Evolutionary conservation across 441 rosid genomes (phyloP).

Genomic region (Populus hybrid): DNA sequence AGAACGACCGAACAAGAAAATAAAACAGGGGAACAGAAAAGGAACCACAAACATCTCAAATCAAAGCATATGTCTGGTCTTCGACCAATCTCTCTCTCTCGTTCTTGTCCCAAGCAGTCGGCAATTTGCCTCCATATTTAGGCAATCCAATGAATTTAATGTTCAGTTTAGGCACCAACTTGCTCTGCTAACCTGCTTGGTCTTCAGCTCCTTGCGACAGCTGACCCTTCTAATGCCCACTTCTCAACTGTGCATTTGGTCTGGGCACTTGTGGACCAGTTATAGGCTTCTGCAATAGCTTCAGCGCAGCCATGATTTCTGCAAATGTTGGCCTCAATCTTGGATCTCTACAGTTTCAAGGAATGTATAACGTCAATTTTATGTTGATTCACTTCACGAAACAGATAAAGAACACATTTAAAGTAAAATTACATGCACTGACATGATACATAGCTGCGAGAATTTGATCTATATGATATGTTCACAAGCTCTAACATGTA

Average conservation of each 20-base stretch:
- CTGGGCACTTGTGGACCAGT: conserved; percentile 49
- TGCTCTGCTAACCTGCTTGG: conserved; percentile 11
- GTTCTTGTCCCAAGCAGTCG: conserved; percentile 10
- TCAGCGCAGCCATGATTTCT: conserved; percentile 87
- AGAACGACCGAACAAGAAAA: conserved; percentile 29
- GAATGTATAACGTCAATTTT: conserved; percentile 16
- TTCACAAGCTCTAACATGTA: neutral
- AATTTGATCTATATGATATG: neutral
- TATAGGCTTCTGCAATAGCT: conserved; percentile 80
- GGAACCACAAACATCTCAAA: conserved; percentile 41
- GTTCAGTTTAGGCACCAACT: neutral
- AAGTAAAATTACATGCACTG: neutral
- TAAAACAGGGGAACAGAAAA: conserved; percentile 12
- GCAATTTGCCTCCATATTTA: conserved; percentile 9
- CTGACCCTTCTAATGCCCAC: conserved; percentile 27
- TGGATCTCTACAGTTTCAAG: conserved; percentile 56
- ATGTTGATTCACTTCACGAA: neutral
- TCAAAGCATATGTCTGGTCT: conserved; percentile 21
- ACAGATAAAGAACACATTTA: neutral
- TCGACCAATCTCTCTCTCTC: conserved; percentile 20
- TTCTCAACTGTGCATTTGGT: conserved; percentile 27
- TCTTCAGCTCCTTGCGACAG: conserved; percentile 24
- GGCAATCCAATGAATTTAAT: neutral
- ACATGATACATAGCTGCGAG: neutral
- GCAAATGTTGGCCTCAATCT: conserved; percentile 87